Percentiles rank a stretch among this genome's conserved stretches.
Evolutionary conservation across 2,329 filamentous ascomycete species (phyloP).

Genomic region (Ilyonectria sp.): DNA sequence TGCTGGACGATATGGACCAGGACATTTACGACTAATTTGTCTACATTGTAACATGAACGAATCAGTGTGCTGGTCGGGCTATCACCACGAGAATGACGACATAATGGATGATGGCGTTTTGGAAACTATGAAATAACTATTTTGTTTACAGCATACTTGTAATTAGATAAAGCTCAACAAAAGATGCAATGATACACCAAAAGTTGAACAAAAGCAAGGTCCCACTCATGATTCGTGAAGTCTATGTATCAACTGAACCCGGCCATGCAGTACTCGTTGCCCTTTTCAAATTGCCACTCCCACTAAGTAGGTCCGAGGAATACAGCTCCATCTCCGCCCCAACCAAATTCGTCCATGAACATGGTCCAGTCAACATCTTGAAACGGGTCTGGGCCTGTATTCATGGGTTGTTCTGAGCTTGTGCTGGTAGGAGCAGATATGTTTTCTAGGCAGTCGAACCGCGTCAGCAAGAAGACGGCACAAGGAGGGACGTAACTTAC

Average conservation of each 20-base stretch:
- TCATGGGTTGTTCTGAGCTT: slow-evolving; percentile 38
- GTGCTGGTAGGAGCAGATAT: slow-evolving; percentile 7
- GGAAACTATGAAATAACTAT: slow-evolving; percentile 6
- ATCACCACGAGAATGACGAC: slow-evolving; percentile 18
- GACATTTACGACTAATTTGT: slow-evolving; percentile 63
- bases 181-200: not conserved
- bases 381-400: slow-evolving; percentile 52
- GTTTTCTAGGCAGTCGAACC: slow-evolving; percentile 12
- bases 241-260: slow-evolving; percentile 11
- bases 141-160: slow-evolving; percentile 18
- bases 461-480: not conserved
- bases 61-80: not conserved
- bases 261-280: not conserved
- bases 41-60: not conserved
- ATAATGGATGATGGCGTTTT: slow-evolving; percentile 28
- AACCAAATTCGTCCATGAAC: slow-evolving; percentile 67
- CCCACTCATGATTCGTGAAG: slow-evolving; percentile 25
- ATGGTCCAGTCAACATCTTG: slow-evolving; percentile 66
- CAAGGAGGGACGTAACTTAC: slow-evolving; percentile 41
- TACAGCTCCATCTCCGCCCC: slow-evolving; percentile 53
- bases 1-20: slow-evolving; percentile 74
- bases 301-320: slow-evolving; percentile 49
- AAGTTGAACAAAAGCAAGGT: not conserved
- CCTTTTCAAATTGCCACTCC: not conserved
- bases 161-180: not conserved